Evolutionary conservation across 208 protist genomes (phyloP), one percentile per base, ranked within the genome.

Genomic region (Crithidia acanthocephali): DNA sequence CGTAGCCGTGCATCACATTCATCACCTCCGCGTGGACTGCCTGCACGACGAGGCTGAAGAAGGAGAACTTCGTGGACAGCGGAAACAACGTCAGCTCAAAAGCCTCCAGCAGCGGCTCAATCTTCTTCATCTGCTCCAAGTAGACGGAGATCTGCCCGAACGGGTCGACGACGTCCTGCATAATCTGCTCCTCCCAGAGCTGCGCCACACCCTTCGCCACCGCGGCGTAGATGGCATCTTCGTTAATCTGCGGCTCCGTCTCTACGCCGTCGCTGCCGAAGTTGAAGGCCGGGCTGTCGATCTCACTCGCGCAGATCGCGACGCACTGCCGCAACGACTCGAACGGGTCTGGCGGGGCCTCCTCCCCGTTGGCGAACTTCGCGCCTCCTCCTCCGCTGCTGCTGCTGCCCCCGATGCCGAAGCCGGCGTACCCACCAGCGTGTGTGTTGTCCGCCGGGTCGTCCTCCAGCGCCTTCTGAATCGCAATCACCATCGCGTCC

Each of bases 61-160:
- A 91, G 2, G 86, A 86, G 53, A 96, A 87, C 50, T 73, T 80
- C 3, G 84, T 88, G 45, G 88, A 94, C 25, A 94, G 75, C 2
- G 92, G 89, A 28, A 94, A 84, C 44, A 94, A 81, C 23, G 86
- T 88, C 52, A 96, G 80, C 69, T 96, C 85, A 18, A 96, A 79
- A 16, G 92, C 92, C 50, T 85, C 81, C 13, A 96, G 77, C 13
- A 96, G 59, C 28, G 87, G 87, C 60, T 90, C 83, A 6, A 95
- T 80, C 60, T 94, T 94, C 67, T 93, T 94, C 84, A 96, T 94
- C 42, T 91, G 89, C 59, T 94, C 86, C 13, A 96, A 61, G 76
- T 91, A 94, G 27, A 85, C 74, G 32, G 74, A 85, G 27, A 91
- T 85, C 51, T 96, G 83, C 4, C 59, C 32, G 55, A 93, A 82